Evolutionary conservation across 2,329 filamentous ascomycete genomes (phyloP).

Genomic region (Apiospora rasikravindrae): DNA sequence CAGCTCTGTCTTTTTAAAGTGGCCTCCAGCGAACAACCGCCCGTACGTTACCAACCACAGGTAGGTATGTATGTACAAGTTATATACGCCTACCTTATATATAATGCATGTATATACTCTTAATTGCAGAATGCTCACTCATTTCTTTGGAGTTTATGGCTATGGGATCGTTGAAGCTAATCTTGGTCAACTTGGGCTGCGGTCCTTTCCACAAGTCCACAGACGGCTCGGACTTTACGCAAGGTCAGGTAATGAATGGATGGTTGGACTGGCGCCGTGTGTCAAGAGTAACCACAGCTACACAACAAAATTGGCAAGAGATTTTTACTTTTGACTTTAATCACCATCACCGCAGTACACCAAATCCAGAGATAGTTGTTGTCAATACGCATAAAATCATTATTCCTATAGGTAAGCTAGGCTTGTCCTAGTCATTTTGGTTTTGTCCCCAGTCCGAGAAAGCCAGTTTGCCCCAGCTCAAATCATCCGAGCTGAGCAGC

Average conservation of each 20-base stretch:
- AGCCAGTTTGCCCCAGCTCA: conserved; percentile 18
- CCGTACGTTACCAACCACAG: background rate
- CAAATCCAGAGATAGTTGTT: background rate
- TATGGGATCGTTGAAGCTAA: background rate
- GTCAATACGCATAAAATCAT: conserved; percentile 23
- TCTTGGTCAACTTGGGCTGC: background rate
- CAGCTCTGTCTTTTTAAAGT: background rate
- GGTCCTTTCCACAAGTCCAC: background rate
- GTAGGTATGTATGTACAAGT: background rate
- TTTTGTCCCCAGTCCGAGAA: conserved; percentile 21
- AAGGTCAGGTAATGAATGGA: too few relatives aligned
- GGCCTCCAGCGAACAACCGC: background rate
- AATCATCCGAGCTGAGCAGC: conserved; percentile 22
- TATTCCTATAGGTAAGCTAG: conserved; percentile 21
- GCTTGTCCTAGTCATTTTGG: conserved; percentile 19
- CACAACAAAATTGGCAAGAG: background rate
- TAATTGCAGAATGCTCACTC: background rate
- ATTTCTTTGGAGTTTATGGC: background rate
- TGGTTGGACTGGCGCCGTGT: background rate
- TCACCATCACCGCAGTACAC: background rate
- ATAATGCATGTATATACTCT: background rate
- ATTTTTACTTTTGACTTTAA: background rate
- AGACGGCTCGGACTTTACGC: background rate
- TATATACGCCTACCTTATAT: background rate
- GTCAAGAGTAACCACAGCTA: background rate